Conservation (phyloP, 805 yeast genomes). For the Suhomyces kilbournensis region DNA sequence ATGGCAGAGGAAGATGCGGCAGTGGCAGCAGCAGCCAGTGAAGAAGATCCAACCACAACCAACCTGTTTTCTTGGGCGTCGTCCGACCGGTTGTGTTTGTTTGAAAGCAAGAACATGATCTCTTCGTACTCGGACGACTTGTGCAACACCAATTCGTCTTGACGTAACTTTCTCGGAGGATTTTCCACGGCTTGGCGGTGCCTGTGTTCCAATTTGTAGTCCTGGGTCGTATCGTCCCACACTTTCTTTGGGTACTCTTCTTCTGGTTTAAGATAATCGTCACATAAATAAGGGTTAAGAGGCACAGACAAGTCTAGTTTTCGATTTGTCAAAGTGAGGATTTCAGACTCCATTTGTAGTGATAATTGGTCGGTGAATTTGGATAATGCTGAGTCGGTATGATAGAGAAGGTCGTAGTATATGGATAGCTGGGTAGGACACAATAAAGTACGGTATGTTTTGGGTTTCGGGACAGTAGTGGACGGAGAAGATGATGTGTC, state of each 20-base stretch:
- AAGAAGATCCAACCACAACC: slow-evolving; percentile 34
- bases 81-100: slow-evolving; percentile 36
- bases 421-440: slow-evolving; percentile 77
- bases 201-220: slow-evolving; percentile 23
- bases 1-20: slow-evolving; percentile 15
- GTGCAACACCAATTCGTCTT: slow-evolving; percentile 49
- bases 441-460: slow-evolving; percentile 72
- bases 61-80: slow-evolving; percentile 37
- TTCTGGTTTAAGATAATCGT: slow-evolving; percentile 48
- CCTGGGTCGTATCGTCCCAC: slow-evolving; percentile 36
- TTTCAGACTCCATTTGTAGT: slow-evolving; percentile 83
- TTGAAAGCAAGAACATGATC: slow-evolving; percentile 59
- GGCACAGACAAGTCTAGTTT: slow-evolving; percentile 74
- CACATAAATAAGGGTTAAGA: slow-evolving; percentile 58
- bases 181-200: slow-evolving; percentile 34
- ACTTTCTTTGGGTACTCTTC: slow-evolving; percentile 45
- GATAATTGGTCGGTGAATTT: slow-evolving; percentile 77
- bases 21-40: slow-evolving; percentile 18
- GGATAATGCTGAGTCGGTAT: slow-evolving; percentile 72
- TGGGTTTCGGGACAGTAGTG: slow-evolving; percentile 43
- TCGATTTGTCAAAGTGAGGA: slow-evolving; percentile 72
- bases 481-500: background rate
- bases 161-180: slow-evolving; percentile 36
- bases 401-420: slow-evolving; percentile 81
- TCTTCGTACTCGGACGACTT: slow-evolving; percentile 84